A percentile compares a stretch with the other conserved stretches of the same genome.
Conservation (phyloP, 148 eudicot species). For the Silene conica region DNA sequence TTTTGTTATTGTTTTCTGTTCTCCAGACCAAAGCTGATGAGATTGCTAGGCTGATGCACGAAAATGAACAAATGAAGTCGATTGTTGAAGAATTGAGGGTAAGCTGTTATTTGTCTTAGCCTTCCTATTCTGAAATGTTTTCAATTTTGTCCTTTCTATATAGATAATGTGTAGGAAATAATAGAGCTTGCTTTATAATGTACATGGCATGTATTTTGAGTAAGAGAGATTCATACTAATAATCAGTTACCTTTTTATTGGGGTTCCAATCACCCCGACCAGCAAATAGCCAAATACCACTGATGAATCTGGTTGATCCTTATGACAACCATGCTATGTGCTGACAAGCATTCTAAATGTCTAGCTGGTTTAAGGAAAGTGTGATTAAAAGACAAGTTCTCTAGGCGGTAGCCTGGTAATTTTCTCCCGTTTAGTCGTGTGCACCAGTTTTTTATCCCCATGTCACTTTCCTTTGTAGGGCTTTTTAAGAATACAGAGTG, state of each 20-base stretch:
- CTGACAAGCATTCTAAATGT: background rate
- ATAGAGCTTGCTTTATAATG: background rate
- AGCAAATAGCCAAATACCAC: constrained; percentile 5
- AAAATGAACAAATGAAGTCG: constrained; percentile 79
- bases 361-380: background rate
- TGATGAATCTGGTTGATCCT: background rate
- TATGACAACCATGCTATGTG: background rate
- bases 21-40: constrained; percentile 93
- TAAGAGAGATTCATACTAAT: background rate
- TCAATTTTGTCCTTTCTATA: background rate
- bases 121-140: background rate
- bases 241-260: background rate
- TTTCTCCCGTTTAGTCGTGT: background rate
- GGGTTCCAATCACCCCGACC: constrained; percentile 1
- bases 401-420: too few species aligned
- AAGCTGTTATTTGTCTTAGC: constrained; percentile 7
- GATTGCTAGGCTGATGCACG: constrained; percentile 85
- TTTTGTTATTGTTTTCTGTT: constrained; percentile 19
- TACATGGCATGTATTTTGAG: background rate
- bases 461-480: background rate
- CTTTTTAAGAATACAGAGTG: background rate
- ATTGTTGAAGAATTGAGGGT: constrained; percentile 68
- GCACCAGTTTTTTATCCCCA: background rate
- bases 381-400: too few species aligned
- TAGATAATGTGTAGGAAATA: background rate